These are phyloP conservation scores for Sporobolomyces phaffii DNA, from an alignment of 768 basidiomycete genomes.

Conservation along the genomic window DNA sequence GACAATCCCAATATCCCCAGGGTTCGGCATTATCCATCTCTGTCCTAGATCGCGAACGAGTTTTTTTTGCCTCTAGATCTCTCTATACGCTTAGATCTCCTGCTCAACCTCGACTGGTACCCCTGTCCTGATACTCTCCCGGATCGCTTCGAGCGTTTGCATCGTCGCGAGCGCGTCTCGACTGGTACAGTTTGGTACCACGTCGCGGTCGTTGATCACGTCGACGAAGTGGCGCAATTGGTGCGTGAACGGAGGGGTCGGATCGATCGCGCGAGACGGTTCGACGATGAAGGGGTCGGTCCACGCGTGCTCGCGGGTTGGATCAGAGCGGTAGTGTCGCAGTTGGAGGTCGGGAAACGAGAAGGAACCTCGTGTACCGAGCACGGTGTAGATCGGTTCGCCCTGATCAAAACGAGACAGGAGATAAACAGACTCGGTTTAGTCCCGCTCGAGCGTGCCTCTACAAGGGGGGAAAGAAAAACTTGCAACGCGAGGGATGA, in stretches of 20 bases:
- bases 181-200: slow-evolving; percentile 32
- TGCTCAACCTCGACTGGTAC: slow-evolving; percentile 14
- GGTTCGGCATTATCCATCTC: no score
- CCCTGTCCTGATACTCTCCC: slow-evolving; percentile 18
- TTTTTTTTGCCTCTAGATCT: no score
- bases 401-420: neutral
- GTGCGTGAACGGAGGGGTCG: slow-evolving; percentile 33
- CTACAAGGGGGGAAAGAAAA: no score
- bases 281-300: slow-evolving; percentile 13
- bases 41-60: no score
- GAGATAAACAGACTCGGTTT: no score
- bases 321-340: slow-evolving; percentile 24
- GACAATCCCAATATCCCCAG: no score
- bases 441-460: no score
- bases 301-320: neutral
- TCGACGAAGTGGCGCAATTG: slow-evolving; percentile 37
- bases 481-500: slow-evolving; percentile 9
- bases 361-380: slow-evolving; percentile 31
- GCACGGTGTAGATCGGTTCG: slow-evolving; percentile 31
- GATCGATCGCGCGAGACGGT: slow-evolving; percentile 1
- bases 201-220: slow-evolving; percentile 24
- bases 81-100: no score
- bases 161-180: slow-evolving; percentile 31
- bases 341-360: slow-evolving; percentile 27
- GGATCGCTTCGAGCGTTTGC: slow-evolving; percentile 27